Evolutionary conservation across 495 filamentous ascomycete genomes (phyloP).

Genomic region (Podospora bellae-mahoneyi): DNA sequence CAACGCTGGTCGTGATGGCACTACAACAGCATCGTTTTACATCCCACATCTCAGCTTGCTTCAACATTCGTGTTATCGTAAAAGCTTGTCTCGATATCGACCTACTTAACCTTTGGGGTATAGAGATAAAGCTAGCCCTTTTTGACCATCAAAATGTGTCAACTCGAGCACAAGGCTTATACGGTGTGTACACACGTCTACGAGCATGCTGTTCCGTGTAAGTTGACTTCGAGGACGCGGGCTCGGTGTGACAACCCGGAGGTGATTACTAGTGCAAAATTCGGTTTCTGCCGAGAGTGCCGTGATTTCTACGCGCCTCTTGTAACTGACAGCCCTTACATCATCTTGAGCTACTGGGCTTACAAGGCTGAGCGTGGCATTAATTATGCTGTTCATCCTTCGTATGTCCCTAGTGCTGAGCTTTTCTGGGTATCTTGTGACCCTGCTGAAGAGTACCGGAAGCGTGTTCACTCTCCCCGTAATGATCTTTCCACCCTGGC

Average conservation of each 20-base stretch:
- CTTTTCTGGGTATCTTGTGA: not conserved
- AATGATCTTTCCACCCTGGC: slow-evolving; percentile 16
- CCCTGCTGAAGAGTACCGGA: not conserved
- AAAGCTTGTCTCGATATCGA: not conserved
- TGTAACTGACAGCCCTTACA: not conserved
- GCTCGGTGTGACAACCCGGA: slow-evolving; percentile 7
- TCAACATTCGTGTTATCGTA: not conserved
- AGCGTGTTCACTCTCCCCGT: not conserved
- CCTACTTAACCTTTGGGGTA: not conserved
- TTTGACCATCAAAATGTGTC: slow-evolving; percentile 18
- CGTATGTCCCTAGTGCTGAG: not conserved
- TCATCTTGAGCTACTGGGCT: slow-evolving; percentile 21
- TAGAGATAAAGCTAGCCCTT: not conserved
- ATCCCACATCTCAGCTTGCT: not conserved
- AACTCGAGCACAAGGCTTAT: slow-evolving; percentile 16
- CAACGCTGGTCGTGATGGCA: not conserved
- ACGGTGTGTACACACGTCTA: slow-evolving; percentile 20
- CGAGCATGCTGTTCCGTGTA: not conserved
- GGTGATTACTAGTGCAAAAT: slow-evolving; percentile 1
- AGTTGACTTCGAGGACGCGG: slow-evolving; percentile 5
- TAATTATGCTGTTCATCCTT: slow-evolving; percentile 5
- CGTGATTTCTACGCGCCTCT: slow-evolving; percentile 7
- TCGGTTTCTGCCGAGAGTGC: slow-evolving; percentile 20
- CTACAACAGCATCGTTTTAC: not conserved
- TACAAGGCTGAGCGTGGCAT: slow-evolving; percentile 14